Conservation (phyloP, 1,284 basidiomycete species). For the Cystobasidium sp. region DNA sequence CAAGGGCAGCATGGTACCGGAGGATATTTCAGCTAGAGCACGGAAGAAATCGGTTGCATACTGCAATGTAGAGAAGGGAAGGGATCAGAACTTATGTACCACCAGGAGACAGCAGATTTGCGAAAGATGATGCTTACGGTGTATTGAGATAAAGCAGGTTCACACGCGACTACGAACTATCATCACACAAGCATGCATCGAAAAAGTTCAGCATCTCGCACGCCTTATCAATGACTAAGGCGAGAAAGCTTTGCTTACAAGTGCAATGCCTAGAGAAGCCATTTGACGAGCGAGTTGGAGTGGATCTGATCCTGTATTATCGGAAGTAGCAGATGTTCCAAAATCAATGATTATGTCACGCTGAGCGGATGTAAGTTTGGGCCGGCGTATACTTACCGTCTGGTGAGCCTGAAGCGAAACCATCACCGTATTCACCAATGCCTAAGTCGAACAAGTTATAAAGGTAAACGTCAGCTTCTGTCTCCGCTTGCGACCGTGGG, state of each 20-base stretch:
- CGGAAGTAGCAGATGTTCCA: not conserved
- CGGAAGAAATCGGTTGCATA: constrained; percentile 92
- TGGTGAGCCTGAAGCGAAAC: constrained; percentile 60
- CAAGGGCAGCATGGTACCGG: constrained; percentile 91
- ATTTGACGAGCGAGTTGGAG: constrained; percentile 82
- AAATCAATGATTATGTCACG: no score
- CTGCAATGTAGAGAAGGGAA: constrained; percentile 51
- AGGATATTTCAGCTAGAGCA: constrained; percentile 88
- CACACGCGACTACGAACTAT: constrained; percentile 96
- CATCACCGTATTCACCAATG: constrained; percentile 70
- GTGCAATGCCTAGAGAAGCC: constrained; percentile 85
- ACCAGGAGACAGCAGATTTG: not conserved
- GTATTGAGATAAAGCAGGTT: constrained; percentile 93
- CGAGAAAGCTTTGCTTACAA: constrained; percentile 63
- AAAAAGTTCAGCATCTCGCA: not conserved
- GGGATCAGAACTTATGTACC: constrained; percentile 37
- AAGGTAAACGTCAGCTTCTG: not conserved
- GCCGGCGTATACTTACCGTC: no score
- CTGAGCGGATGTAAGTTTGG: no score
- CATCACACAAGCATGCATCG: not conserved
- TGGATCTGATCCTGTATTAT: constrained; percentile 72
- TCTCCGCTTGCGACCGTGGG: not conserved
- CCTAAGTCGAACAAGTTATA: not conserved
- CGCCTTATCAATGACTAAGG: no score
- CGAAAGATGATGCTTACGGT: constrained; percentile 63